Evolutionary conservation across 2,329 filamentous ascomycete genomes (phyloP).

Genomic region (Pezicula rhizophila): DNA sequence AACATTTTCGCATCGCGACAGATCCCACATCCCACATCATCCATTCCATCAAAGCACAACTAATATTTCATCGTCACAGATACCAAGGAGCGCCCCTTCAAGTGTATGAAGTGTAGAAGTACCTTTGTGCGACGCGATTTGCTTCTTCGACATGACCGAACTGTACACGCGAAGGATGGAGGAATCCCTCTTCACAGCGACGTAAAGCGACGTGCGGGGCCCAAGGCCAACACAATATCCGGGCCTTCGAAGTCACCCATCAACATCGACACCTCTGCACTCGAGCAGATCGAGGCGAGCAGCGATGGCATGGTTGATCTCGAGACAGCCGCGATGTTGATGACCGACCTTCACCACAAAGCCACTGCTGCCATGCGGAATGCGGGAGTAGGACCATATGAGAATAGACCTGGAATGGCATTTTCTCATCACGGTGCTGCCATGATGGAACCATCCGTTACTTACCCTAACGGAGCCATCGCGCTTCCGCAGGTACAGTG

Average conservation of each 20-base stretch:
- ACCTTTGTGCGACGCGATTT: constrained; percentile 97
- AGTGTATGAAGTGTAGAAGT: constrained; percentile 95
- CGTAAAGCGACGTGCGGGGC: constrained; percentile 73
- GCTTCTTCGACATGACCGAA: constrained; percentile 92
- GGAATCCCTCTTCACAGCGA: constrained; percentile 91
- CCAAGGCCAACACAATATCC: constrained; percentile 59
- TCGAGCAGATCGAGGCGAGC: constrained; percentile 89
- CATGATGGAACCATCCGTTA: constrained; percentile 71
- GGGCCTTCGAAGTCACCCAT: constrained; percentile 71
- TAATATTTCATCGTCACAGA: constrained; percentile 47
- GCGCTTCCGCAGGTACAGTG: constrained; percentile 83
- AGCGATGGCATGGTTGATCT: constrained; percentile 90
- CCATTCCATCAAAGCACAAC: constrained; percentile 3
- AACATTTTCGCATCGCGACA: constrained; percentile 2
- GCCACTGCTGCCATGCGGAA: constrained; percentile 68
- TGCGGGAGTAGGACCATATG: constrained; percentile 44
- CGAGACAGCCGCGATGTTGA: constrained; percentile 96
- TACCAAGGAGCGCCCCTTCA: constrained; percentile 98
- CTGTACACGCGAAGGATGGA: constrained; percentile 96
- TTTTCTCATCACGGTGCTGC: constrained; percentile 67
- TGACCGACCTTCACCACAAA: constrained; percentile 97
- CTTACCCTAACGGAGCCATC: constrained; percentile 72
- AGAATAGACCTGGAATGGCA: constrained; percentile 54
- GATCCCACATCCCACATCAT: background rate
- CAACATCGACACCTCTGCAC: constrained; percentile 74